phyloP scores from a whole-genome alignment of 805 yeast species.

The Ogataea minuta region DNA sequence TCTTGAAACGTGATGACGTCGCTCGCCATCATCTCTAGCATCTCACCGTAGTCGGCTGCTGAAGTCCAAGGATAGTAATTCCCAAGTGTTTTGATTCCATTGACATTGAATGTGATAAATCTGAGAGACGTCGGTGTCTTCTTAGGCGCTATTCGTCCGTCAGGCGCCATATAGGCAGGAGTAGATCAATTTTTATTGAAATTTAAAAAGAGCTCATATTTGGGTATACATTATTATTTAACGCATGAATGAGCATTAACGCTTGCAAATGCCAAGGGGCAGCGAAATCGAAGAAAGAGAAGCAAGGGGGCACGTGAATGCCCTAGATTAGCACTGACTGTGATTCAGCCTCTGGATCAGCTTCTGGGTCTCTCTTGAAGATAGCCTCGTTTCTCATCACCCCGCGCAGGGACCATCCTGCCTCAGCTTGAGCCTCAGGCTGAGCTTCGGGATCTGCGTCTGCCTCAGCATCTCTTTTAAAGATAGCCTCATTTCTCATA shows the following conservation, averaged over 20 bases:
- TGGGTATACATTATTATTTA: slow-evolving; percentile 1
- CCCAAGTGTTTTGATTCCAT: slow-evolving; percentile 76
- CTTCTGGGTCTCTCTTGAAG: slow-evolving; percentile 32
- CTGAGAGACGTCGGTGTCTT: slow-evolving; percentile 20
- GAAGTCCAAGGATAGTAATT: slow-evolving; percentile 84
- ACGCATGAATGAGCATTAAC: background rate
- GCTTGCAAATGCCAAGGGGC: background rate
- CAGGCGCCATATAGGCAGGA: background rate
- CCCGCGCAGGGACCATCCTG: slow-evolving; percentile 12
- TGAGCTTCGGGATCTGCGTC: slow-evolving; percentile 20
- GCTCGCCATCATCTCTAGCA: slow-evolving; percentile 56
- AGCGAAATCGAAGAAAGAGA: background rate
- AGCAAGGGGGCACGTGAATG: no score
- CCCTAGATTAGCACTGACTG: no score
- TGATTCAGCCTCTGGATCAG: slow-evolving; percentile 29
- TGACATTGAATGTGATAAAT: slow-evolving; percentile 67
- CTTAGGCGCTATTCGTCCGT: slow-evolving; percentile 13
- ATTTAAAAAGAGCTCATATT: background rate
- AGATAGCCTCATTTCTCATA: slow-evolving; percentile 18
- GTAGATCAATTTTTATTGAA: background rate
- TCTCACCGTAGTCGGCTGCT: slow-evolving; percentile 37
- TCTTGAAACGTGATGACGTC: slow-evolving; percentile 90
- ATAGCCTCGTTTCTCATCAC: slow-evolving; percentile 18
- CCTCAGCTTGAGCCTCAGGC: slow-evolving; percentile 17
- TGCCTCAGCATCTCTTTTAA: slow-evolving; percentile 6